Evolutionary conservation across 1,284 basidiomycete species (phyloP).

Genomic region (Takashimella koratensis): DNA sequence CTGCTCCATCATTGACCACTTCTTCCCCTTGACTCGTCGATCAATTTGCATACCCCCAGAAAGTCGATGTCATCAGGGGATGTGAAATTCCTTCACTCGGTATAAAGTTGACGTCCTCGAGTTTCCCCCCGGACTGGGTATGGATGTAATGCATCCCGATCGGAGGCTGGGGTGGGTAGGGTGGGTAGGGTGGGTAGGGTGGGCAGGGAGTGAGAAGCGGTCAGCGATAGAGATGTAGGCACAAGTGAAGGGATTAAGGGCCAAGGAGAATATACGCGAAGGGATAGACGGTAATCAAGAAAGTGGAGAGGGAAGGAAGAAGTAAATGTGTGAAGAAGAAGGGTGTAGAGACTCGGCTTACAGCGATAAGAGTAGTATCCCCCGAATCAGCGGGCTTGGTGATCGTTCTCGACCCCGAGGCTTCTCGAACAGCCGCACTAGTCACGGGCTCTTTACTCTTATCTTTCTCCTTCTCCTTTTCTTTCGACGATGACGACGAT

Average conservation of each 20-base stretch:
- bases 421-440: background rate
- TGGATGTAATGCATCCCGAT: slow-evolving; percentile 3
- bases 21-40: too few relatives aligned
- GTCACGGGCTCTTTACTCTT: background rate
- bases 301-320: background rate
- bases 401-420: background rate
- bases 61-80: background rate
- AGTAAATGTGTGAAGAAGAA: background rate
- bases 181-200: too few relatives aligned
- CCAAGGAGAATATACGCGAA: too few relatives aligned
- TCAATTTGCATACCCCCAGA: background rate
- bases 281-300: too few relatives aligned
- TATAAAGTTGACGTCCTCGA: background rate
- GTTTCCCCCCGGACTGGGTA: background rate
- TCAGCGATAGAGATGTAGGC: too few relatives aligned
- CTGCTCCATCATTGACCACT: too few relatives aligned
- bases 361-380: background rate
- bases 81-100: background rate
- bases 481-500: slow-evolving; percentile 7
- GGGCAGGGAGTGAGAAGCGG: too few relatives aligned
- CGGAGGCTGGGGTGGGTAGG: too few relatives aligned
- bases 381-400: background rate
- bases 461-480: too few relatives aligned
- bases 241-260: too few relatives aligned
- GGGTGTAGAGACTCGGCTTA: background rate